Base-by-base conservation (phyloP, 495 filamentous ascomycete species). In the Daldinia grandis region DNA sequence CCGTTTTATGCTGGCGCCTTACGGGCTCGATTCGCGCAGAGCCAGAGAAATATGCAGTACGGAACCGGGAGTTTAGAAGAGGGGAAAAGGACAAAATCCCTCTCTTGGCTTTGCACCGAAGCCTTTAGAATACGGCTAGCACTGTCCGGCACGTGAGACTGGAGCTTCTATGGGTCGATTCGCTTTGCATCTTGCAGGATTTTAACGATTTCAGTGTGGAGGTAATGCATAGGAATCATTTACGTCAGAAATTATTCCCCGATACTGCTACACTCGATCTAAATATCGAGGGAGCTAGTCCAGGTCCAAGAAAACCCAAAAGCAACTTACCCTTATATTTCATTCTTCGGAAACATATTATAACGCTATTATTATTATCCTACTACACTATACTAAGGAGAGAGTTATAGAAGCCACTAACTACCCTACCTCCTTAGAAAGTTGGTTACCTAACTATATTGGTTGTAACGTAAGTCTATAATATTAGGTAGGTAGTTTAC, bases 161-260 rank as follows among this genome's bases (percentile, higher is more conserved):
- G 9, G 49, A 40, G 33, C 25, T 53, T 38, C 31, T 53, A 25
- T 54, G 59, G 59, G 25, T 62, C 33, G 44, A 54, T 42, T 53
- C 30, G n/a, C 31, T 62, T 14, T 53, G 31, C 33, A 53, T 37
- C 24, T 62, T 53, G 59, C 44, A 51, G 35, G 47, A 53, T 14
- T 62, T 31, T 8, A 21, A 38, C 17, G 33, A 38, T n/a, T 40
- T 62, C 4, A 21, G 15, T 53, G 33, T 47, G 33, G 47, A 62
- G 44, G 21, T 31, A 37, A 50, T n/a, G 28, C 24, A 63, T 54
- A 35, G 33, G 31, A 24, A 14, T 47, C 19, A 24, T 47, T 47
- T 24, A 63, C n/a, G 47, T 35, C 30, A 33, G 47, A 42, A 53
- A 28, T 9, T 30, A 53, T 53, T 53, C 15, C 49, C 54, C 42